Evolutionary conservation across 2,329 filamentous ascomycete genomes (phyloP), one percentile per base, ranked within the genome.

Genomic region (Aspergillus jensenii): DNA sequence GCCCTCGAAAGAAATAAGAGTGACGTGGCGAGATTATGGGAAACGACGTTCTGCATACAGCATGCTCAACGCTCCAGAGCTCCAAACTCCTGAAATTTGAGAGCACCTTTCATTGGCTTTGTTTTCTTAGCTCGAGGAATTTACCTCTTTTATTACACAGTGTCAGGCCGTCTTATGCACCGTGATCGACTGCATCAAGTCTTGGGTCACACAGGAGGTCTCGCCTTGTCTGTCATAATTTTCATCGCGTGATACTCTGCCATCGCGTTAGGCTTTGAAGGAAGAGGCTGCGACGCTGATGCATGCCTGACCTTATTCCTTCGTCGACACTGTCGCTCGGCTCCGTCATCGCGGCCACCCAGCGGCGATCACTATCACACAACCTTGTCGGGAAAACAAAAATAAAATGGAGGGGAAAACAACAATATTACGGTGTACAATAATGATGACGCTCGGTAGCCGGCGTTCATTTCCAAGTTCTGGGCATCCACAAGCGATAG

Each of bases 1-100:
- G 27, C 27, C 27, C 11, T 14, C 2, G 9, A 35, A 35, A 21
- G 35, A 45, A 45, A 25, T 40, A 37, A 25, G n/a, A 56, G 55
- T 64, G 64, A 66, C 64, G 62, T 65, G 64, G 62, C 62, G 45
- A 40, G 55, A 63, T 37, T 52, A 63, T 31, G 50, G 50, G 59
- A 49, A 40, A 23, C 44, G 27, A 59, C 15, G 15, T n/a, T 14
- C 35, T 37, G 35, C 35, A n/a, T 37, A 37, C 35, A 37, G 14
- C 2, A 37, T 37, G 12, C 14, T 37, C 35, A 37, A n/a, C 12
- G 5, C 5, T n/a, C 35, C 5, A 37, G 15, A 37, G 12, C 14
- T n/a, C 14, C 12, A 37, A 37, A 6, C 35, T 37, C 6, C 35
- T n/a, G 35, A 37, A 37, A 15, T 37, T 37, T 37, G 35, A 37